These are phyloP conservation scores for Sclerotinia glacialis DNA, from an alignment of 2,329 filamentous ascomycete genomes.

Conservation along the genomic window DNA sequence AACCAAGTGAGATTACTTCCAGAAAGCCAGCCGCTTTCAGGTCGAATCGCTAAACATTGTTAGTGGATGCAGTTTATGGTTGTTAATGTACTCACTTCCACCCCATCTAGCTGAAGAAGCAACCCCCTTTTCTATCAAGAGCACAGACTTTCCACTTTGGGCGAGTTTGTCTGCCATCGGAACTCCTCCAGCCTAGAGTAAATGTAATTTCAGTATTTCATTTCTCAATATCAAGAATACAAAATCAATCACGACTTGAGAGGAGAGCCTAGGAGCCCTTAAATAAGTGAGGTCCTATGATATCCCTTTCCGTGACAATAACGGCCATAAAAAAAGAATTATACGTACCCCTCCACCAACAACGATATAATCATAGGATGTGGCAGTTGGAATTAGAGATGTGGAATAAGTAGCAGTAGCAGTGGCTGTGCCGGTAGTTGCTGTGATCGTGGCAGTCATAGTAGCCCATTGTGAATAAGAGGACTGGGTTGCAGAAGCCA, in stretches of 20 bases:
- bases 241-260: not conserved
- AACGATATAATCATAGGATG: slow-evolving; percentile 54
- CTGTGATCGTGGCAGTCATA: slow-evolving; percentile 35
- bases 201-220: not conserved
- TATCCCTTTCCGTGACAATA: not conserved
- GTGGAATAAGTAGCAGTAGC: slow-evolving; percentile 48
- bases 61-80: slow-evolving; percentile 11
- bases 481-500: slow-evolving; percentile 45
- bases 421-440: slow-evolving; percentile 39
- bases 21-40: slow-evolving; percentile 54
- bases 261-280: not conserved
- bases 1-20: slow-evolving; percentile 65
- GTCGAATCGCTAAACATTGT: slow-evolving; percentile 30
- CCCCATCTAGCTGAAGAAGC: slow-evolving; percentile 64
- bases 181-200: slow-evolving; percentile 45
- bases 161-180: slow-evolving; percentile 58
- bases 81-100: slow-evolving; percentile 43
- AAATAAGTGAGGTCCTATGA: not conserved
- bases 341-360: slow-evolving; percentile 47
- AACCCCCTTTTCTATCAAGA: slow-evolving; percentile 61
- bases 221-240: not conserved
- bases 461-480: slow-evolving; percentile 40
- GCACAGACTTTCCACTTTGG: slow-evolving; percentile 61
- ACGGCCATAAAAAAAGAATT: not conserved
- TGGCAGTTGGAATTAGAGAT: slow-evolving; percentile 46